Evolutionary conservation across 768 basidiomycete genomes (phyloP), one percentile per base, ranked within the genome.

Genomic region (Phanerodontia chrysosporium): DNA sequence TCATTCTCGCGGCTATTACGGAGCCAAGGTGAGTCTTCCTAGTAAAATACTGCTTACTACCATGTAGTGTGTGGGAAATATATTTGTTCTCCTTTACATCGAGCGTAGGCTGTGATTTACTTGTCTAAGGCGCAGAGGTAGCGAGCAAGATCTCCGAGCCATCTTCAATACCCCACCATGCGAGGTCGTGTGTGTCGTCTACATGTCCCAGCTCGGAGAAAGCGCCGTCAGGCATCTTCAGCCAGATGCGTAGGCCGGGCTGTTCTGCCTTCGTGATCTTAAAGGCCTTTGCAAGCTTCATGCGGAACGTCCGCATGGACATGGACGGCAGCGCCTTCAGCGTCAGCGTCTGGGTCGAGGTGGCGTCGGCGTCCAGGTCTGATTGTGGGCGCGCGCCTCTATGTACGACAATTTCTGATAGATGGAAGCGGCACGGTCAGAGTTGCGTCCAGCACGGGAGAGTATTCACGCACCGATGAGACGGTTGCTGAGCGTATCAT

Each of bases 131-230:
- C 8, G 4, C 18, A 18, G 10, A 7, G 39, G 52, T 16, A 24
- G 42, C 52, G 39, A 70, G 58, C 3, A 70, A 46, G 27, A 82
- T 64, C 58, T 74, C 67, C 57, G 76, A 73, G 21, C 68, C 80
- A 8, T 81, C 78, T 58, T 90, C 87, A 36, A 92, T 67, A 6
- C 91, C 90, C 67, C 86, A 81, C 88, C 89, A 91, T 59, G 78
- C 82, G 44, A 92, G 68, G 54, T 84, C 79, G 56, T 79, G 80
- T 13, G 69, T 63, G 51, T 88, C 83, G 28, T 79, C 66, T 27
- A 78, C 74, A n/a, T 57, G 58, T 21, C 75, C 75, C 29, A 93
- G 71, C 54, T 78, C 75, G 25, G 75, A 72, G 28, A 83, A 72
- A 2, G 70, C 56, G 29, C 76, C 76, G 64, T 85, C 80, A 21